Evolutionary conservation across 108 stramenopile species (phyloP), one percentile per base, ranked within the genome.

Genomic region (Seminavis robusta): DNA sequence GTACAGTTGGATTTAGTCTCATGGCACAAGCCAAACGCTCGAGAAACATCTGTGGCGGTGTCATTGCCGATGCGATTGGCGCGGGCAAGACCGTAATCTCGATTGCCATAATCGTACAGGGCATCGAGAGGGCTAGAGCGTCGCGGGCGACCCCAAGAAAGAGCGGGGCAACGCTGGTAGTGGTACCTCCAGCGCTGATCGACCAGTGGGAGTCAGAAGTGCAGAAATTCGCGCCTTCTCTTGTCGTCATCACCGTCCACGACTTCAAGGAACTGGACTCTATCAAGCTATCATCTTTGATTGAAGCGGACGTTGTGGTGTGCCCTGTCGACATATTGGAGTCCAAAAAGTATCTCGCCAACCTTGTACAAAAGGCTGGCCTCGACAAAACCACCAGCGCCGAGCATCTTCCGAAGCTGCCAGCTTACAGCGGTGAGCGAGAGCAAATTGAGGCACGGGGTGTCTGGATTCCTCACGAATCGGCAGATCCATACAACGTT

Each of bases 41-140:
- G 24, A 51, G 69, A 2, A 67, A 48, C 5, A 51, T 89, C 1
- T 44, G 64, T 0, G 87, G 87, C n/a, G 87, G 87, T 17, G 87
- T 89, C 8, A 69, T 89, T n/a, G 87, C 76, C 30, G 87, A 89
- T 40, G 83, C 87, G 10, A 89, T 89, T 49, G 87, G 87, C 9
- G 67, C 77, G 43, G 88, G 88, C 11, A 90, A 90, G 52, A 90
- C 88, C 15, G 84, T 90, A 0, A 77, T 90, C 23, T 67, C 77
- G 8, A 86, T 90, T 59, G 88, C 81, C 8, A 57, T 90, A 8
- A 86, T 90, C 53, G 65, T 90, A 1, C 41, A 61, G 40, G 81
- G 75, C 4, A 49, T 76, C 1, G 48, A 68, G 59, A 54, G 46
- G 7, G 75, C 86, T 13, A 69, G 77, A 30, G 13, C 44, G 0